Conservation (phyloP, 805 yeast genomes). For the Sugiyamaella floridensis region DNA sequence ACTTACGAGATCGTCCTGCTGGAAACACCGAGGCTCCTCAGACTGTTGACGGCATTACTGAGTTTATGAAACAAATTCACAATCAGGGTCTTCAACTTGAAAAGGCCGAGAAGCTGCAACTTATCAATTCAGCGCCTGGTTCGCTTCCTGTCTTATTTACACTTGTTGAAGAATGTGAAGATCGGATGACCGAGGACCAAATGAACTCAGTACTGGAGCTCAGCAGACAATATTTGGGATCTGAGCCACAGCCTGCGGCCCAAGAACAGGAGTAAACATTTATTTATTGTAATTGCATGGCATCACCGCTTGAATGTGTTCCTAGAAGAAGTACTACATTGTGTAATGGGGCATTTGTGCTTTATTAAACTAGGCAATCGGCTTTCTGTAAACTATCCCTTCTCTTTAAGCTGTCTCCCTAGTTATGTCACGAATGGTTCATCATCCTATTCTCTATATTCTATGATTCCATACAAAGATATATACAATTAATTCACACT, state of each 20-base stretch:
- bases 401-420: no score
- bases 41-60: slow-evolving; percentile 27
- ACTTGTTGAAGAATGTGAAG: slow-evolving; percentile 87
- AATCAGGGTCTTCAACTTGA: slow-evolving; percentile 49
- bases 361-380: no score
- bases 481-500: no score
- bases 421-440: no score
- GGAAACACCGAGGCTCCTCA: slow-evolving; percentile 32
- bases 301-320: no score
- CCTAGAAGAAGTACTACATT: no score
- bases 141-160: slow-evolving; percentile 73
- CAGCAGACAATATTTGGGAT: slow-evolving; percentile 37
- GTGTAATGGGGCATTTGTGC: no score
- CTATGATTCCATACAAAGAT: no score
- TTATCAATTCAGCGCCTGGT: slow-evolving; percentile 73
- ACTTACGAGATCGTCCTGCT: slow-evolving; percentile 35
- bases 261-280: slow-evolving; percentile 11
- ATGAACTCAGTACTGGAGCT: slow-evolving; percentile 53
- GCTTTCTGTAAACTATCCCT: no score
- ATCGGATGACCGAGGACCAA: slow-evolving; percentile 64
- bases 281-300: neutral
- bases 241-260: slow-evolving; percentile 27
- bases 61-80: slow-evolving; percentile 39
- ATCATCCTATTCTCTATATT: no score
- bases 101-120: slow-evolving; percentile 78